Evolutionary conservation across 129 eudicot genomes (phyloP).

Genomic region (carrot (Daucus carota)): DH1_v3.0 NC_030384.2:42056001-42056500

Average conservation of each 20-base stretch:
- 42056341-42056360: conserved; percentile 78
- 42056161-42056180: conserved; percentile 48
- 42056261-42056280: conserved; percentile 59
- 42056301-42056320: conserved; percentile 53
- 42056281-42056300: conserved; percentile 51
- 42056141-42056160: conserved; percentile 75
- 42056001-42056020: conserved; percentile 44
- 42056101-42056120: conserved; percentile 46
- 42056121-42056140: conserved; percentile 88
- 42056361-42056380: conserved; percentile 81
- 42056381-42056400: conserved; percentile 54
- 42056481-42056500: conserved; percentile 67
- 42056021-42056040: conserved; percentile 67
- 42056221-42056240: conserved; percentile 63
- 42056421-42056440: conserved; percentile 98
- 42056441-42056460: conserved; percentile 79
- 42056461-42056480: conserved; percentile 44
- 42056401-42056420: conserved; percentile 79
- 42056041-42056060: conserved; percentile 94
- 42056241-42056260: conserved; percentile 95
- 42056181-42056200: conserved; percentile 45
- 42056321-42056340: conserved; percentile 75
- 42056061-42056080: conserved; percentile 61
- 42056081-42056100: conserved; percentile 46
- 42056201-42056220: conserved; percentile 56